These are phyloP conservation scores for Acrocalymma vagum DNA, from an alignment of 2,329 filamentous ascomycete species.

Conservation along the genomic window DNA sequence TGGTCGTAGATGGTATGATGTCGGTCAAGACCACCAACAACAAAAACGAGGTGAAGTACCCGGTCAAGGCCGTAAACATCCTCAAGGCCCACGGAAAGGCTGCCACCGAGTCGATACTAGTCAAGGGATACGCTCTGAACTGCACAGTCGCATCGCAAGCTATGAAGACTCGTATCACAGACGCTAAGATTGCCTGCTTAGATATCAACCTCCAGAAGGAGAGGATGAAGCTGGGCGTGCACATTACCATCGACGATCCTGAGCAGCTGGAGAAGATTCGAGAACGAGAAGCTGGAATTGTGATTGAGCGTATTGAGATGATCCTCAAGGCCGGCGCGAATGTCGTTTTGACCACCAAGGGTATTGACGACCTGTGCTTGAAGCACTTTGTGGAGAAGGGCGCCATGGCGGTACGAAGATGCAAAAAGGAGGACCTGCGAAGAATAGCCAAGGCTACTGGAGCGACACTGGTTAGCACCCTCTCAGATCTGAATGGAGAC, in stretches of 20 bases:
- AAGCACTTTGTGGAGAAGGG: conserved; percentile 95
- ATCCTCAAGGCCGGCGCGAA: conserved; percentile 98
- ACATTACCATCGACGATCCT: conserved; percentile 97
- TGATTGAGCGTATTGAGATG: conserved; percentile 94
- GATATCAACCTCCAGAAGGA: conserved; percentile 99
- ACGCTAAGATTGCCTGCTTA: conserved; percentile 95
- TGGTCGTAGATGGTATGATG: conserved; percentile 96
- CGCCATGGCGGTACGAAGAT: conserved; percentile 93
- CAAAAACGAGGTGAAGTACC: conserved; percentile 91
- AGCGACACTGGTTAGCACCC: conserved; percentile 88
- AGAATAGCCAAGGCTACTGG: conserved; percentile 96
- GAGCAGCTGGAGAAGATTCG: conserved; percentile 98
- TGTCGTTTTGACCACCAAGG: conserved; percentile 96
- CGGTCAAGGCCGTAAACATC: conserved; percentile 98
- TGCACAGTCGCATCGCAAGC: conserved; percentile 98
- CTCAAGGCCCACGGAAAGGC: conserved; percentile 98
- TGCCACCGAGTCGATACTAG: conserved; percentile 82
- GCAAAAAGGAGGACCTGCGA: conserved; percentile 97
- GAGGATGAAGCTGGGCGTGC: conserved; percentile 98
- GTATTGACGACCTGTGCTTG: conserved; percentile 93
- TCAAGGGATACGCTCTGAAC: conserved; percentile 97
- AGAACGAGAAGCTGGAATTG: conserved; percentile 88
- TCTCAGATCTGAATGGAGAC: conserved; percentile 96
- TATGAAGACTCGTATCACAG: conserved; percentile 90
- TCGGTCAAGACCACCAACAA: conserved; percentile 94